These are phyloP conservation scores for Pueraria montana DNA, from an alignment of 306 rosid genomes.

Conservation along the genomic window DNA sequence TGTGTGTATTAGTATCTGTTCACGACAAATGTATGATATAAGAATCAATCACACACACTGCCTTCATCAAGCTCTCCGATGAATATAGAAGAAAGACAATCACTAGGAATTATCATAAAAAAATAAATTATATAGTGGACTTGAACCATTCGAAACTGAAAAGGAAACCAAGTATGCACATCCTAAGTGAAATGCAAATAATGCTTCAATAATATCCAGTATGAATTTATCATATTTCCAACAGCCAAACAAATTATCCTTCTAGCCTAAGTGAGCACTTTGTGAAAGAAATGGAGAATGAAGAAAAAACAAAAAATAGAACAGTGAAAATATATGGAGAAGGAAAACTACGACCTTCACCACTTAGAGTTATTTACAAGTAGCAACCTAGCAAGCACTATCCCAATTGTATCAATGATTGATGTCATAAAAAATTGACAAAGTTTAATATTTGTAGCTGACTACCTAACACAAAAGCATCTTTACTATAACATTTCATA, in stretches of 20 bases:
- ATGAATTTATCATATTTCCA: slow-evolving; percentile 5
- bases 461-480: neutral
- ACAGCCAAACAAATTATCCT: slow-evolving; percentile 22
- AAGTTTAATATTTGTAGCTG: neutral
- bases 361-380: neutral
- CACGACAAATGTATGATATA: slow-evolving; percentile 28
- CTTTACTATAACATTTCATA: neutral
- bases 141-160: slow-evolving; percentile 5
- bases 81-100: slow-evolving; percentile 18
- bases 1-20: slow-evolving; percentile 7
- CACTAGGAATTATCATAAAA: slow-evolving; percentile 5
- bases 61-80: slow-evolving; percentile 22
- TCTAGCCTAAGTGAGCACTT: neutral
- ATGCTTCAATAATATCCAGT: slow-evolving; percentile 3
- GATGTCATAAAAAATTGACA: slow-evolving; percentile 5
- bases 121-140: slow-evolving; percentile 1
- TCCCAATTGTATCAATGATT: neutral
- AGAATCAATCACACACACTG: slow-evolving; percentile 23
- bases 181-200: neutral
- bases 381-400: neutral
- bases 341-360: slow-evolving; percentile 6
- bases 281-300: slow-evolving; percentile 7
- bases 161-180: slow-evolving; percentile 1
- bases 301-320: slow-evolving; percentile 2
- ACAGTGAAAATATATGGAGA: slow-evolving; percentile 18